phyloP scores from a whole-genome alignment of 2,329 filamentous ascomycete genomes.

The Paraconiothyrium brasiliense region DNA sequence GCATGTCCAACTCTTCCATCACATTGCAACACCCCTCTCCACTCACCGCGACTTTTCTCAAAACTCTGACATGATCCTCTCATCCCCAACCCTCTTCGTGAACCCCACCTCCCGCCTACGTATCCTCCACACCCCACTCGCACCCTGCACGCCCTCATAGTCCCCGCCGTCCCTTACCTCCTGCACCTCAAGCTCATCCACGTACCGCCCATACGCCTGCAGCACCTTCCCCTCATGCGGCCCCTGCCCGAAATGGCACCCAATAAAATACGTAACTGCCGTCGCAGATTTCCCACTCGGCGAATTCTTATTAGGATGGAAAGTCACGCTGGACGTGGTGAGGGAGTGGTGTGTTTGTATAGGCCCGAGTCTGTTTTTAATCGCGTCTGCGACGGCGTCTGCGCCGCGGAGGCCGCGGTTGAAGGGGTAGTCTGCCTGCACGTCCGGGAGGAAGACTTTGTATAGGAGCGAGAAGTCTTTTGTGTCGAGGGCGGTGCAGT shows the following conservation, averaged over 20 bases:
- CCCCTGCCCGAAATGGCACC: slow-evolving; percentile 54
- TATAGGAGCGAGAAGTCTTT: slow-evolving; percentile 51
- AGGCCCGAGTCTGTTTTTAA: slow-evolving; percentile 50
- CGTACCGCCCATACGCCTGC: slow-evolving; percentile 54
- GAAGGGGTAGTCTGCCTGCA: slow-evolving; percentile 53
- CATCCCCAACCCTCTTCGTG: slow-evolving; percentile 47
- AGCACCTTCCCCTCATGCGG: slow-evolving; percentile 53
- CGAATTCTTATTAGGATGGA: too few species aligned
- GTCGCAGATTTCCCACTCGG: slow-evolving; percentile 39
- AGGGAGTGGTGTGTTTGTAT: slow-evolving; percentile 55
- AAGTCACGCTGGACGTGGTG: slow-evolving; percentile 38
- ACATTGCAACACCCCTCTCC: background rate
- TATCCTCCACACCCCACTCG: slow-evolving; percentile 54
- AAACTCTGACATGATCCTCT: slow-evolving; percentile 46
- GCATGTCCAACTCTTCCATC: background rate
- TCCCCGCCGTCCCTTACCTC: slow-evolving; percentile 22
- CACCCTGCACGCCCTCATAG: slow-evolving; percentile 45
- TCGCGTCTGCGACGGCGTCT: slow-evolving; percentile 43
- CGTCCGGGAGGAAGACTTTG: slow-evolving; percentile 53
- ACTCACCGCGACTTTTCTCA: slow-evolving; percentile 16
- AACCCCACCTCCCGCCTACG: slow-evolving; percentile 49
- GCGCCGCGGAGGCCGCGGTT: slow-evolving; percentile 46
- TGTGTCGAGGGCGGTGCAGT: slow-evolving; percentile 56
- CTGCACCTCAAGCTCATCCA: slow-evolving; percentile 45
- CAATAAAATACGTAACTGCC: slow-evolving; percentile 54